Evolutionary conservation across 2,329 filamentous ascomycete species (phyloP).

Genomic region (Diaporthe eres): DNA sequence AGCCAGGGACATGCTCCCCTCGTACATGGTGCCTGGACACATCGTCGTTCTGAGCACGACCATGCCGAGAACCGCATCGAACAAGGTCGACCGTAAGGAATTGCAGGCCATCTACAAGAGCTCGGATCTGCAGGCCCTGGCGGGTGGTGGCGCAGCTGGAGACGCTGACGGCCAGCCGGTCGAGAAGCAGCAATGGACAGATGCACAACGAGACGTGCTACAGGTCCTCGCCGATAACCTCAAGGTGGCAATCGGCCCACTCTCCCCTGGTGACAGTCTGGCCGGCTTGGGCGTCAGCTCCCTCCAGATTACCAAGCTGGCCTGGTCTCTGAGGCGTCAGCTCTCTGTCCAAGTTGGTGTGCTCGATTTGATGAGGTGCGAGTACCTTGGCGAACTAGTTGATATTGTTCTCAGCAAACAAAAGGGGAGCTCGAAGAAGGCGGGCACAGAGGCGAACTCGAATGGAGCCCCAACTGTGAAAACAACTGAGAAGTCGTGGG

Average conservation of each 20-base stretch:
- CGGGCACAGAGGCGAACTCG: background rate
- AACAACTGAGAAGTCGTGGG: constrained; percentile 37
- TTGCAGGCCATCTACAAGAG: constrained; percentile 45
- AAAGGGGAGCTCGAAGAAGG: background rate
- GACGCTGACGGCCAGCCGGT: background rate
- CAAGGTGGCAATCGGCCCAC: constrained; percentile 18
- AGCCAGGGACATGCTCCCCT: constrained; percentile 39
- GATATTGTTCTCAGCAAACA: constrained; percentile 38
- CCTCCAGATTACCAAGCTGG: constrained; percentile 46
- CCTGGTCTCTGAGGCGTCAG: constrained; percentile 44
- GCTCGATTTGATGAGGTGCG: constrained; percentile 46
- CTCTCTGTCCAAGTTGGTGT: constrained; percentile 44
- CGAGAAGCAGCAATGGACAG: constrained; percentile 34
- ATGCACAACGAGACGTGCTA: constrained; percentile 41
- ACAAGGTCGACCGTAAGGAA: constrained; percentile 53
- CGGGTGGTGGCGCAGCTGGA: constrained; percentile 34
- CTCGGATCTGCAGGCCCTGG: constrained; percentile 42
- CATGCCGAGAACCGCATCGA: constrained; percentile 53
- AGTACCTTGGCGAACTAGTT: constrained; percentile 45
- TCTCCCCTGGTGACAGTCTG: constrained; percentile 44
- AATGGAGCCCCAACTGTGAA: background rate
- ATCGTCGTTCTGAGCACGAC: constrained; percentile 48
- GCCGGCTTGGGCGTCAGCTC: constrained; percentile 46
- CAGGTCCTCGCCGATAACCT: constrained; percentile 40
- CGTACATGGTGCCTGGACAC: constrained; percentile 54